These are phyloP conservation scores for Fusarium piperis DNA, from an alignment of 2,329 filamentous ascomycete species.

Conservation along the genomic window DNA sequence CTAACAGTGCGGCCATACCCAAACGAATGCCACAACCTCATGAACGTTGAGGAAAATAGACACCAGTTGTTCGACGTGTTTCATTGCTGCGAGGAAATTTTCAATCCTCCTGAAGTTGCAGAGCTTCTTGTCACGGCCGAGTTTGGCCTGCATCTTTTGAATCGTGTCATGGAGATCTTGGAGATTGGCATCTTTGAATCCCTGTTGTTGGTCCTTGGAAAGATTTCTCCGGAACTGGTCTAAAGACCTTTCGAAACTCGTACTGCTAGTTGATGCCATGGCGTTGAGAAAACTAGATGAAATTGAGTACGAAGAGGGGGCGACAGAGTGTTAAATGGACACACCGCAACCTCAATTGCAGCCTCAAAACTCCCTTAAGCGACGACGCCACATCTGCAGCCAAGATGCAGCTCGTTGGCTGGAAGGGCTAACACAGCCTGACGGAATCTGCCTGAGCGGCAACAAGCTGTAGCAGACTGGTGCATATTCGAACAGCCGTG, in stretches of 20 bases:
- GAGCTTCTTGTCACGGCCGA: neutral
- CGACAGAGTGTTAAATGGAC: neutral
- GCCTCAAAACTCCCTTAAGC: neutral
- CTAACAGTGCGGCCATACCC: too few species aligned
- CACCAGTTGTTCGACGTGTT: neutral
- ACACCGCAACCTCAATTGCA: neutral
- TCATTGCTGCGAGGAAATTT: neutral
- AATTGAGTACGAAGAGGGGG: neutral
- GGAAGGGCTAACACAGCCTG: neutral
- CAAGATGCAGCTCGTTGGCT: neutral
- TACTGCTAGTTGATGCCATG: neutral
- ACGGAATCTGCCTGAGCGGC: neutral
- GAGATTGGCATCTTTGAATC: rapidly evolving
- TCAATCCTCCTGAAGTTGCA: neutral
- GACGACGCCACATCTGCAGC: neutral
- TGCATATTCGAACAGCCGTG: neutral
- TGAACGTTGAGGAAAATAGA: neutral
- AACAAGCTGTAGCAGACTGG: neutral
- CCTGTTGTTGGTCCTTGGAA: neutral
- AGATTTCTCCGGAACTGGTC: neutral
- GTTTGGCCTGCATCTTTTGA: neutral
- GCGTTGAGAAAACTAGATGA: too few species aligned
- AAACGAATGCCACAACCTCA: neutral
- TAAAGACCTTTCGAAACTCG: neutral
- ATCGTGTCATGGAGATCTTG: rapidly evolving